Percentiles rank a stretch among this genome's conserved stretches.
These are phyloP conservation scores for Gloeopeniophorella convolvens DNA, from an alignment of 768 basidiomycete species.

Conservation along the genomic window DNA sequence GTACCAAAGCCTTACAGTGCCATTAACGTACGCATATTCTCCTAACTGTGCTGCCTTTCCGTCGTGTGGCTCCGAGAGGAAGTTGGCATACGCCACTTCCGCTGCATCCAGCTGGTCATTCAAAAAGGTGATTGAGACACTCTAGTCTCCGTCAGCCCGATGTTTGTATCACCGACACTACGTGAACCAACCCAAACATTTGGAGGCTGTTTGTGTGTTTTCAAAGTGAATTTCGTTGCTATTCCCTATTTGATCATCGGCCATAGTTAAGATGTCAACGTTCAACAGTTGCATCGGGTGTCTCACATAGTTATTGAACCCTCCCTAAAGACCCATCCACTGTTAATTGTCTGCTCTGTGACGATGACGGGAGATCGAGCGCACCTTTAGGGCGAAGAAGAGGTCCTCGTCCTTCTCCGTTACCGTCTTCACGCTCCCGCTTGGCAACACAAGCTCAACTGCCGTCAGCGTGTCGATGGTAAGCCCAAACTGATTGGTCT, in stretches of 20 bases:
- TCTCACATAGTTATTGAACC: slow-evolving; percentile 14
- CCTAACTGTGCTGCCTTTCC: not conserved
- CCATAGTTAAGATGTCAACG: not conserved
- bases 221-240: slow-evolving; percentile 14
- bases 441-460: slow-evolving; percentile 27
- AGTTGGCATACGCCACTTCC: not conserved
- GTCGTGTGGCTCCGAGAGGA: not conserved
- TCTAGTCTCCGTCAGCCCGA: not conserved
- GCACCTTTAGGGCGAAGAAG: slow-evolving; percentile 15
- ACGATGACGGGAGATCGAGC: not conserved
- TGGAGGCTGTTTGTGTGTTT: slow-evolving; percentile 1
- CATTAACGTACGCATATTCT: not conserved
- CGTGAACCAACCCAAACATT: slow-evolving; percentile 7
- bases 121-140: not conserved
- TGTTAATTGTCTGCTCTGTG: not conserved
- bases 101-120: not conserved
- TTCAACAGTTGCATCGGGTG: too few relatives aligned
- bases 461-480: slow-evolving; percentile 29
- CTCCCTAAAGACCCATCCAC: not conserved
- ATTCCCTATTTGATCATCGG: not conserved
- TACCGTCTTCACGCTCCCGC: slow-evolving; percentile 20
- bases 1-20: not conserved
- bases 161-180: not conserved
- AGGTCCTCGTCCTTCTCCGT: slow-evolving; percentile 11
- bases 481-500: slow-evolving; percentile 31